A percentile compares a stretch with the other conserved stretches of the same genome.
Evolutionary conservation across 805 yeast genomes (phyloP).

Genomic region (Dipodascus geniculatus): DNA sequence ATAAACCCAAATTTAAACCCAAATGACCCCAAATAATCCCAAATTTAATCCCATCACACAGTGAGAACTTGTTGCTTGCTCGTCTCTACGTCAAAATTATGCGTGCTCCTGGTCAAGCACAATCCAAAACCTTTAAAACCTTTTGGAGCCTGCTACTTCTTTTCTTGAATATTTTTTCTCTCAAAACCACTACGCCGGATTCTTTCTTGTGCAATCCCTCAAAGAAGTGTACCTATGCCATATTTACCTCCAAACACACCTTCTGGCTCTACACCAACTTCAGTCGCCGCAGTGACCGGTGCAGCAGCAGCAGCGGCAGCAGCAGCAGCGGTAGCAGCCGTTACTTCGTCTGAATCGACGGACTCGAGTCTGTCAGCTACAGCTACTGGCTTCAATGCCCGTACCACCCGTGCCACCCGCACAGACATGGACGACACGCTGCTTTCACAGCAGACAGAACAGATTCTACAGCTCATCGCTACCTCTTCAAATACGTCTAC

Average conservation of each 20-base stretch:
- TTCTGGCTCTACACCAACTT: too few species aligned
- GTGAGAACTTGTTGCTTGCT: not conserved
- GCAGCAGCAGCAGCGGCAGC: not conserved
- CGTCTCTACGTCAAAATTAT: not conserved
- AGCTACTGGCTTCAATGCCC: slow-evolving; percentile 9
- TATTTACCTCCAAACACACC: not conserved
- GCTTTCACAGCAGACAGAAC: slow-evolving; percentile 8
- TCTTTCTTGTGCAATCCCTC: too few species aligned
- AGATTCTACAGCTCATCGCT: slow-evolving; percentile 12
- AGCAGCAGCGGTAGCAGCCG: slow-evolving; percentile 5
- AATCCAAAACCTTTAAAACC: not conserved
- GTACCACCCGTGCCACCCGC: slow-evolving; percentile 23
- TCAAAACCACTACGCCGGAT: too few species aligned
- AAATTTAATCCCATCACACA: not conserved
- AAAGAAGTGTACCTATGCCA: too few species aligned
- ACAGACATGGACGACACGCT: slow-evolving; percentile 30
- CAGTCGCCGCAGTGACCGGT: not conserved
- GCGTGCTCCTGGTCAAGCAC: not conserved
- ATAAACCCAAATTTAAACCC: not conserved
- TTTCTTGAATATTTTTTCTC: too few species aligned
- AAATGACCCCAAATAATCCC: too few species aligned
- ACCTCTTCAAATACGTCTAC: slow-evolving; percentile 11
- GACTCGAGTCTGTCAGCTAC: slow-evolving; percentile 5
- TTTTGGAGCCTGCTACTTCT: too few species aligned
- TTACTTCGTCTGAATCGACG: not conserved